Evolutionary conservation across 2,329 filamentous ascomycete genomes (phyloP).

Genomic region (Cladophialophora exuberans): DNA sequence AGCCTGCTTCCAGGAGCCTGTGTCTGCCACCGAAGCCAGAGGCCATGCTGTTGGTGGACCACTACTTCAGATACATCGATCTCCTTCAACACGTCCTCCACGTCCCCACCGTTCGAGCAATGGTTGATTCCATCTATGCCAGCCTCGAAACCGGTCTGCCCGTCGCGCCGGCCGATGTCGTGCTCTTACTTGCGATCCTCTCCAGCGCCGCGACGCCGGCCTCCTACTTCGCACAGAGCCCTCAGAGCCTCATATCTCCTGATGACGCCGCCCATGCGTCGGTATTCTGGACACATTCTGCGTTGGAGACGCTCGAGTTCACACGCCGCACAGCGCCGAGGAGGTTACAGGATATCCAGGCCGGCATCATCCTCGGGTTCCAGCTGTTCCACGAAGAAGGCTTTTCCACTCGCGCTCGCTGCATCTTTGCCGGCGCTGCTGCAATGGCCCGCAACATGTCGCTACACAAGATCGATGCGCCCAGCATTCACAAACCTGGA

Average conservation of each 20-base stretch:
- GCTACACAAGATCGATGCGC: conserved; percentile 42
- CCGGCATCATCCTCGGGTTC: conserved; percentile 26
- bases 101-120: conserved; percentile 34
- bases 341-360: conserved; percentile 26
- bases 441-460: conserved; percentile 38
- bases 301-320: conserved; percentile 27
- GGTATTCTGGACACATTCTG: conserved; percentile 21
- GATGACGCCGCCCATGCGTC: conserved; percentile 11
- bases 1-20: background rate
- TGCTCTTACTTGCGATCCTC: conserved; percentile 41
- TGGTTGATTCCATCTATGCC: conserved; percentile 39
- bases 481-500: conserved; percentile 26
- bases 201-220: conserved; percentile 36
- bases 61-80: conserved; percentile 41
- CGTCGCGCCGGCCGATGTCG: conserved; percentile 36
- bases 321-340: conserved; percentile 18
- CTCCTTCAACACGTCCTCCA: conserved; percentile 43
- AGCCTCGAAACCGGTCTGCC: conserved; percentile 28
- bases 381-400: conserved; percentile 30
- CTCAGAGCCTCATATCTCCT: background rate
- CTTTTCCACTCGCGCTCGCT: conserved; percentile 24
- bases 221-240: conserved; percentile 23
- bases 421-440: conserved; percentile 19
- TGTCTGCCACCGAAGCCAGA: conserved; percentile 39
- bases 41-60: conserved; percentile 37